Percentiles rank a stretch among this genome's conserved stretches.
Conservation (phyloP, 164 flowering plant species). For the Vitis labrusca region DNA sequence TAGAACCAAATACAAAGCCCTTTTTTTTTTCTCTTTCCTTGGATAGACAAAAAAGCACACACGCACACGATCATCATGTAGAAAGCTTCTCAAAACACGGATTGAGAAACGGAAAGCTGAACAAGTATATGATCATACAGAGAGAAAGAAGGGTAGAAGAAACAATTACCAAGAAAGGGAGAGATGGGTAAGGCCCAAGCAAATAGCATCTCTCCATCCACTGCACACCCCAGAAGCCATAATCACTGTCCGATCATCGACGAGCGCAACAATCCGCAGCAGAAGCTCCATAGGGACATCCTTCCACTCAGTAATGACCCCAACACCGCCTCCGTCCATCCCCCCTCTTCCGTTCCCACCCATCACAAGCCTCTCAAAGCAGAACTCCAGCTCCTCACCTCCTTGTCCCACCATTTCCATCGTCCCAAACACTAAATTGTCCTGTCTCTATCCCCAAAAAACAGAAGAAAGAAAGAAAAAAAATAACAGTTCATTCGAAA, state of each 20-base stretch:
- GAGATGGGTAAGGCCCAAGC: conserved; percentile 71
- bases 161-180: conserved; percentile 4
- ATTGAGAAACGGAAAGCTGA: too few relatives aligned
- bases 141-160: not conserved
- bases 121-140: too few relatives aligned
- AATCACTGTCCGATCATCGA: conserved; percentile 78
- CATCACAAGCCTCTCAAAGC: conserved; percentile 69
- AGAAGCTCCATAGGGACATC: conserved; percentile 96
- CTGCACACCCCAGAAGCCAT: conserved; percentile 86
- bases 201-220: conserved; percentile 94
- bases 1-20: too few relatives aligned
- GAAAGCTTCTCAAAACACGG: too few relatives aligned
- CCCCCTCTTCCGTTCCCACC: conserved; percentile 30
- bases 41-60: too few relatives aligned
- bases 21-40: too few relatives aligned
- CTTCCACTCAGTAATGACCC: conserved; percentile 70
- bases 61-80: too few relatives aligned
- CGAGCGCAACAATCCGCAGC: conserved; percentile 72
- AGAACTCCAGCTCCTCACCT: conserved; percentile 49
- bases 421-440: not conserved
- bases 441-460: conserved; percentile 3
- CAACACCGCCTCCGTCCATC: conserved; percentile 29
- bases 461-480: not conserved
- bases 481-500: not conserved
- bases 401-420: conserved; percentile 36